Evolutionary conservation across 2,329 filamentous ascomycete species (phyloP).

Genomic region (Cladosporium austrohemisphaericum): DNA sequence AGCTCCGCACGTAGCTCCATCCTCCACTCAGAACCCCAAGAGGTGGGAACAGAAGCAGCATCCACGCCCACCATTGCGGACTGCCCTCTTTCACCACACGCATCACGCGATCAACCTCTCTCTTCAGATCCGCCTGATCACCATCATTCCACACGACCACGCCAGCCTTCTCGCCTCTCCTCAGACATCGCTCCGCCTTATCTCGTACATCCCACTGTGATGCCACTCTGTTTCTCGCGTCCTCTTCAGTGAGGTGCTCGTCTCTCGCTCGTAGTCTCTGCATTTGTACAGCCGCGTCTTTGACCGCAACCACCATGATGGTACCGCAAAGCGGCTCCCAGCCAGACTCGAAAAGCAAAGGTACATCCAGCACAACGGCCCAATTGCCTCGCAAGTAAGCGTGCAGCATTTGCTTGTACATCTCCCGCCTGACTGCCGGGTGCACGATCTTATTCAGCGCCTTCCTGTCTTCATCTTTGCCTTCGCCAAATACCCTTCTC

Average conservation of each 20-base stretch:
- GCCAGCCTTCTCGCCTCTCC: conserved; percentile 59
- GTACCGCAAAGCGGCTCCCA: conserved; percentile 83
- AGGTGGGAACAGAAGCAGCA: conserved; percentile 66
- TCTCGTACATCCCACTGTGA: conserved; percentile 83
- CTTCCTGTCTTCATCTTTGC: conserved; percentile 67
- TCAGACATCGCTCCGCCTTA: conserved; percentile 74
- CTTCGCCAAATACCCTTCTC: conserved; percentile 77
- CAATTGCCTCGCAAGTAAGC: conserved; percentile 73
- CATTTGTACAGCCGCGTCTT: conserved; percentile 78
- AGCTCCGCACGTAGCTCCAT: conserved; percentile 71
- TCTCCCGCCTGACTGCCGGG: conserved; percentile 78
- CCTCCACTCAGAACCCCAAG: conserved; percentile 64
- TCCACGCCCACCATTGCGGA: conserved; percentile 80
- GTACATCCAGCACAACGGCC: conserved; percentile 90
- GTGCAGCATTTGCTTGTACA: conserved; percentile 69
- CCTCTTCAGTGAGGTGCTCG: conserved; percentile 72
- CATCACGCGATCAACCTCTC: conserved; percentile 65
- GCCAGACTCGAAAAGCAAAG: conserved; percentile 82
- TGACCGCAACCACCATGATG: conserved; percentile 81
- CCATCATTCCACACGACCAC: conserved; percentile 91
- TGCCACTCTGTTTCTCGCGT: conserved; percentile 78
- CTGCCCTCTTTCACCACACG: conserved; percentile 57
- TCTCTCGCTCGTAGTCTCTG: conserved; percentile 70
- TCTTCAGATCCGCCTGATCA: conserved; percentile 64
- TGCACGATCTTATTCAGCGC: conserved; percentile 89